phyloP scores from a whole-genome alignment of 176 grass and related monocot species.

The Coix lacrymajobi region DNA sequence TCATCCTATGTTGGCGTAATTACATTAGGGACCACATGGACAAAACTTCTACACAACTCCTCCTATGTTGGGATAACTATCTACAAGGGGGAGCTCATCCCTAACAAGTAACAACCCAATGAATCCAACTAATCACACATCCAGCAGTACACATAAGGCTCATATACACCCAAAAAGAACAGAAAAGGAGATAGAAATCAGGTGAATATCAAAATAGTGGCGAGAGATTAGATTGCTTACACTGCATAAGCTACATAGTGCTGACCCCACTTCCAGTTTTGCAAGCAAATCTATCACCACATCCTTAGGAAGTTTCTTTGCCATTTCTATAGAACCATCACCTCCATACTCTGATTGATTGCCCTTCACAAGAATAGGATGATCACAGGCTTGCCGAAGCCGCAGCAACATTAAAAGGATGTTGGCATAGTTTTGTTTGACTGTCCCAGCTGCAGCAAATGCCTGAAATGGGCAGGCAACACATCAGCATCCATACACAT shows the following conservation, averaged over 20 bases:
- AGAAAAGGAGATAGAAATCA: neutral
- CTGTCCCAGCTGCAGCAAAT: constrained; percentile 88
- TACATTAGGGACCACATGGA: neutral
- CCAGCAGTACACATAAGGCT: neutral
- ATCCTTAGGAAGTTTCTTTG: constrained; percentile 75
- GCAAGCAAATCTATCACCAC: constrained; percentile 70
- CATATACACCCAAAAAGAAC: neutral
- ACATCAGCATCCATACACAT: constrained; percentile 14
- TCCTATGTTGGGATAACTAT: neutral
- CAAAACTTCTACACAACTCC: constrained; percentile 1
- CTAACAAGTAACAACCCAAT: neutral
- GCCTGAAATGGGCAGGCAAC: constrained; percentile 48
- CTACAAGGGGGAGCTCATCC: neutral
- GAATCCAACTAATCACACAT: neutral
- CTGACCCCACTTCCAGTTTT: constrained; percentile 62
- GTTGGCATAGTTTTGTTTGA: constrained; percentile 98
- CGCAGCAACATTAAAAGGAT: constrained; percentile 89
- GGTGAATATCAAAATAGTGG: neutral
- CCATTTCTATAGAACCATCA: constrained; percentile 80
- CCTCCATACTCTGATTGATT: constrained; percentile 64
- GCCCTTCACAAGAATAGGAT: constrained; percentile 88
- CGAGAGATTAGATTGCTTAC: constrained; percentile 50
- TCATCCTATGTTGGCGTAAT: neutral
- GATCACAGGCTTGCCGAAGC: constrained; percentile 94
- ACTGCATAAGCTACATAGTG: constrained; percentile 70